phyloP scores from a whole-genome alignment of 345 rosid species.

The Boechera divaricarpa region DNA sequence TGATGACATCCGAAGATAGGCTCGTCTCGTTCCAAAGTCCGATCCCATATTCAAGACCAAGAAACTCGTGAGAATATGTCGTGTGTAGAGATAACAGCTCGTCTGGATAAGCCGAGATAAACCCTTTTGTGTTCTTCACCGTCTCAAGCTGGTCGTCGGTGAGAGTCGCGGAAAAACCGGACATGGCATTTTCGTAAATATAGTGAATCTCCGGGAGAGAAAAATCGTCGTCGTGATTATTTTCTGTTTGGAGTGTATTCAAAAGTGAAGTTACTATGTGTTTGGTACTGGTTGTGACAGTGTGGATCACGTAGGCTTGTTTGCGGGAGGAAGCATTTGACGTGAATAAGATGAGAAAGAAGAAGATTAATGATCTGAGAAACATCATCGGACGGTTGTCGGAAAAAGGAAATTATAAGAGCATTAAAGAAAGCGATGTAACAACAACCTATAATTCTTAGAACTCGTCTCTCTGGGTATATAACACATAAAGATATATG shows the following conservation, averaged over 20 bases:
- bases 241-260: constrained; percentile 42
- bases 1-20: constrained; percentile 60
- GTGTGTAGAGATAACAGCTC: constrained; percentile 68
- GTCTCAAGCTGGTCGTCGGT: constrained; percentile 54
- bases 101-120: constrained; percentile 63
- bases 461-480: constrained; percentile 14
- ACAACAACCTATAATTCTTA: constrained; percentile 22
- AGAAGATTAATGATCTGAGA: constrained; percentile 34
- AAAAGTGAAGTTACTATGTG: constrained; percentile 40
- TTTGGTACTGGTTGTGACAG: constrained; percentile 53
- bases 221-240: constrained; percentile 36
- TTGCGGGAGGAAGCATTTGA: constrained; percentile 44
- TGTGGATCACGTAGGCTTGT: constrained; percentile 70
- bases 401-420: constrained; percentile 18
- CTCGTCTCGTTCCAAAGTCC: constrained; percentile 61
- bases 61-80: constrained; percentile 66
- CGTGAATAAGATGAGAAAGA: constrained; percentile 32
- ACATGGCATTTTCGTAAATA: constrained; percentile 57
- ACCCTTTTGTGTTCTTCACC: constrained; percentile 57
- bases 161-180: constrained; percentile 76
- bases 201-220: constrained; percentile 57
- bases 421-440: constrained; percentile 33
- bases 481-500: constrained; percentile 29
- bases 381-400: constrained; percentile 42
- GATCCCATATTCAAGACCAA: constrained; percentile 58